Conservation (phyloP, 148 eudicot species). For the Selenicereus undatus region DNA sequence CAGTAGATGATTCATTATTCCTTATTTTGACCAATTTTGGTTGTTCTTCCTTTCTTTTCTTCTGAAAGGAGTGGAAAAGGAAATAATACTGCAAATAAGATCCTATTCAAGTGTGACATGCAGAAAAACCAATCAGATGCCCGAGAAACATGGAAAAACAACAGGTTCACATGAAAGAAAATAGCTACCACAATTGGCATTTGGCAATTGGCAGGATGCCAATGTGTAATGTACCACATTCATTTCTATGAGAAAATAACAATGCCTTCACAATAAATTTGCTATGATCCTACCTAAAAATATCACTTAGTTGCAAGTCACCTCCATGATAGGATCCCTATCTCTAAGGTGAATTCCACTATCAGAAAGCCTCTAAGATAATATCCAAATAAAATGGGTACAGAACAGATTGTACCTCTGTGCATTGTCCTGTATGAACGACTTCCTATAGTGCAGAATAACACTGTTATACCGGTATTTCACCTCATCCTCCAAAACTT, state of each 20-base stretch:
- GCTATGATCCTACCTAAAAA: not conserved
- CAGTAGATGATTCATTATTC: not conserved
- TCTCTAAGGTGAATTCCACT: not conserved
- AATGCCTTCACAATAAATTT: not conserved
- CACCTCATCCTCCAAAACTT: conserved; percentile 86
- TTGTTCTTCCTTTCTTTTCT: not conserved
- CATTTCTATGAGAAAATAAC: not conserved
- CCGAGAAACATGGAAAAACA: not conserved
- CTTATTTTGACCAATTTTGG: not conserved
- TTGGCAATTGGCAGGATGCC: not conserved
- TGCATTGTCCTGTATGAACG: conserved; percentile 91
- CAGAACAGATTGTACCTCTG: conserved; percentile 55
- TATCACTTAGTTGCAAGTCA: not conserved
- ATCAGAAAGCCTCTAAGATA: not conserved
- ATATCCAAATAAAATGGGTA: not conserved
- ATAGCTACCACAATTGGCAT: not conserved
- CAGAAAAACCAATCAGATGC: not conserved
- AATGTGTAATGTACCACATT: not conserved
- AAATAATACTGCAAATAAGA: not conserved
- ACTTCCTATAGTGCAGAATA: conserved; percentile 81
- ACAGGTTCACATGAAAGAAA: not conserved
- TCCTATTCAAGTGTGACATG: not conserved
- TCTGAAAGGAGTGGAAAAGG: not conserved
- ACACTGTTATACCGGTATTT: conserved; percentile 83
- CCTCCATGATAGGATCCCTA: not conserved